Base-by-base conservation (phyloP, 768 basidiomycete genomes). In the Sistotremastrum niveocremeum region DNA sequence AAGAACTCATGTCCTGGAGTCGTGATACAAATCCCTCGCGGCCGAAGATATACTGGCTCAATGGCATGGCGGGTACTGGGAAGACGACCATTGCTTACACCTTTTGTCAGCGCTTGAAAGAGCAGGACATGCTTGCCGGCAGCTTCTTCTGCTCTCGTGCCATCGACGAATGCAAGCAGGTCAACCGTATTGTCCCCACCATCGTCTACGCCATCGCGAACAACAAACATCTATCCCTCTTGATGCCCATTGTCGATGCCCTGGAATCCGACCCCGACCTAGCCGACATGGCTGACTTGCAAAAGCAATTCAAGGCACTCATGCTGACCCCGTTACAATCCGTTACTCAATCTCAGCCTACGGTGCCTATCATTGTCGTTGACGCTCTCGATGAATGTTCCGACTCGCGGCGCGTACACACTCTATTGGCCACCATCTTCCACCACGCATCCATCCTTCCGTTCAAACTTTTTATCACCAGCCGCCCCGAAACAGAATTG, bases 321-420 rank as follows among this genome's bases (percentile, higher is more conserved):
- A 50, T 63, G 8, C 42, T 55, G 8, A 46, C 53, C 8, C 58
- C 58, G 3, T 20, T 20, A 20, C 20, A 20, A 20, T 20, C 20
- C 20, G 20, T 20, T 20, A 20, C 2, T 20, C 20, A 20, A 1
- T 20, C 20, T 20, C 20, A 20, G 20, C 20, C 1, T 20, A 20
- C 20, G 1, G 1, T 20, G 2, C 50, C 52, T 3, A 51, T 58
- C 7, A 48, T 62, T 33, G 53, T 62, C 5, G 50, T 64, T 34
- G 62, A 64, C 46, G 62, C 62, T 4, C 37, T 60, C 39, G 62
- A 64, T 39, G 60, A 62, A 42, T 61, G 58, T 47, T 56, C 57
- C 7, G 54, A 55, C 5, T 40, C 51, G 2, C 44, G 48, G 32
- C 48, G 54, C 3, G 43, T 34, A 0, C 50, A 60, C 35, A 49